phyloP scores from a whole-genome alignment of 495 filamentous ascomycete genomes.

The Apodospora peruviana region DNA sequence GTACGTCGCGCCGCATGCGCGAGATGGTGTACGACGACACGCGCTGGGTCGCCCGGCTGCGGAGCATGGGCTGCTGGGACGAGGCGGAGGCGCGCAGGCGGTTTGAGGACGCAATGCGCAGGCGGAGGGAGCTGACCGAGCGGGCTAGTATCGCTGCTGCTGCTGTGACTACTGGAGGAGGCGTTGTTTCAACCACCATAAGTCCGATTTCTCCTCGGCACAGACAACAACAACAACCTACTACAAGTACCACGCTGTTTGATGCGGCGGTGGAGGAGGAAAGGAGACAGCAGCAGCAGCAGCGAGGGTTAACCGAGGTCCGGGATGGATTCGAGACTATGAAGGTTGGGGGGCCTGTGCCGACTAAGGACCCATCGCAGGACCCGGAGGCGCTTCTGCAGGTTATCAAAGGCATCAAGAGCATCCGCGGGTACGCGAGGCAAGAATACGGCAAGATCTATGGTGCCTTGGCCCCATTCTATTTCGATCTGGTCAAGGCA shows the following conservation, averaged over 20 bases:
- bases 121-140: constrained; percentile 52
- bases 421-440: constrained; percentile 78
- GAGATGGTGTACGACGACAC: constrained; percentile 99
- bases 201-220: background rate
- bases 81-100: constrained; percentile 76
- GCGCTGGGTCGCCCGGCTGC: constrained; percentile 81
- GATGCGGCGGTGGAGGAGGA: constrained; percentile 60
- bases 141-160: constrained; percentile 14
- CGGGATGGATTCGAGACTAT: constrained; percentile 67
- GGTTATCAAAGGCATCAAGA: constrained; percentile 62
- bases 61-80: constrained; percentile 87
- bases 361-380: constrained; percentile 20
- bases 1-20: constrained; percentile 78
- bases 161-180: constrained; percentile 5
- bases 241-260: constrained; percentile 55
- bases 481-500: constrained; percentile 69
- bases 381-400: constrained; percentile 58
- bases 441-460: constrained; percentile 91
- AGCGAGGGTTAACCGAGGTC: constrained; percentile 21
- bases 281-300: constrained; percentile 27
- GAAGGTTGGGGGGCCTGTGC: constrained; percentile 27
- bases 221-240: constrained; percentile 4
- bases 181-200: background rate
- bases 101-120: constrained; percentile 67
- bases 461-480: constrained; percentile 79